Conservation (phyloP, 2,329 filamentous ascomycete species). For the Fusarium sp. region DNA sequence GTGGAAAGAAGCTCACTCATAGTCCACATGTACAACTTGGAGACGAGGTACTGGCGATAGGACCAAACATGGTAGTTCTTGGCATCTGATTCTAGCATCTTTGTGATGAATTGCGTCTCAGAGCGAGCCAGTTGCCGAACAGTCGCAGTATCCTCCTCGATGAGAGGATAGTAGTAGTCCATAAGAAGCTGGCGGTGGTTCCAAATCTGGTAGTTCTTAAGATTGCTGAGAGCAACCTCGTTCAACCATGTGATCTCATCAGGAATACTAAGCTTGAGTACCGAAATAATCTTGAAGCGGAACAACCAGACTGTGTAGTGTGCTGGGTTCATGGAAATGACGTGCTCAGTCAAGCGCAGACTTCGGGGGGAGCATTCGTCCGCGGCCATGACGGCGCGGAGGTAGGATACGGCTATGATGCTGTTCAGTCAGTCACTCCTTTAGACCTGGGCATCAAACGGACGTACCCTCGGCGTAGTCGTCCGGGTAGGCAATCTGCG, state of each 20-base stretch:
- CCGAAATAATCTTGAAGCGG: slow-evolving; percentile 80
- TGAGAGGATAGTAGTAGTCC: slow-evolving; percentile 67
- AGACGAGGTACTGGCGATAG: slow-evolving; percentile 80
- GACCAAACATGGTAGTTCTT: slow-evolving; percentile 99
- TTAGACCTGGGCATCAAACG: slow-evolving; percentile 7
- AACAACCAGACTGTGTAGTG: slow-evolving; percentile 99
- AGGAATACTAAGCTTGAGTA: slow-evolving; percentile 70
- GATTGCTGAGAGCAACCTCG: slow-evolving; percentile 79
- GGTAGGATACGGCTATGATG: slow-evolving; percentile 80
- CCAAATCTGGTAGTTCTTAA: slow-evolving; percentile 99
- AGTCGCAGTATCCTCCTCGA: slow-evolving; percentile 65
- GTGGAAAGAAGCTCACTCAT: slow-evolving; percentile 77
- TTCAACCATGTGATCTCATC: slow-evolving; percentile 90
- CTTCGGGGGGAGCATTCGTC: slow-evolving; percentile 85
- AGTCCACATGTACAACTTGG: slow-evolving; percentile 74
- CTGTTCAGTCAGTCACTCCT: slow-evolving; percentile 36
- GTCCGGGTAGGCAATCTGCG: slow-evolving; percentile 90
- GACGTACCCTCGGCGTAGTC: slow-evolving; percentile 82
- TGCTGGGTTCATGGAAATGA: slow-evolving; percentile 93
- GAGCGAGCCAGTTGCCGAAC: slow-evolving; percentile 66
- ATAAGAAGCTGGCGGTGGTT: slow-evolving; percentile 75
- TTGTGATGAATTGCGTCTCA: slow-evolving; percentile 79
- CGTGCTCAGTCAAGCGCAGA: slow-evolving; percentile 83
- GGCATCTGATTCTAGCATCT: slow-evolving; percentile 85
- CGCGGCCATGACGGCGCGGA: slow-evolving; percentile 90